Evolutionary conservation across 1,284 basidiomycete species (phyloP).

Genomic region (Abortiporus biennis): DNA sequence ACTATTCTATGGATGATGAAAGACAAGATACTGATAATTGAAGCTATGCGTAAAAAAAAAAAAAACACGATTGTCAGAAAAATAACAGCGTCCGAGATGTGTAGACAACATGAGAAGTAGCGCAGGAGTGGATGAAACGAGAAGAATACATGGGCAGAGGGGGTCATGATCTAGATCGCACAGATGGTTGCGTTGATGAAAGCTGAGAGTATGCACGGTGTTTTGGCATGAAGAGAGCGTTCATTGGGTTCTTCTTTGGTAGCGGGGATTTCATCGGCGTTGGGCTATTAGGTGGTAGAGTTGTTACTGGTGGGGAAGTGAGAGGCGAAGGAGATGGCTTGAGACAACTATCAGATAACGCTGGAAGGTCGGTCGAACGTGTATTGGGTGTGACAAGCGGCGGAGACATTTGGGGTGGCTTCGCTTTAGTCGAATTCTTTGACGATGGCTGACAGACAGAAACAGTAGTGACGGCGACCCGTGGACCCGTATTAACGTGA

Average conservation of each 20-base stretch:
- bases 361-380: too few relatives aligned
- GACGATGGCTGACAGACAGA: slow-evolving; percentile 14
- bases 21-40: too few relatives aligned
- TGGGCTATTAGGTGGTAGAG: not conserved
- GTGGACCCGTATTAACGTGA: slow-evolving; percentile 16
- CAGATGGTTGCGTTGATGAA: slow-evolving; percentile 22
- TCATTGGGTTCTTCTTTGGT: slow-evolving; percentile 57
- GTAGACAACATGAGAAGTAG: not conserved
- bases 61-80: not conserved
- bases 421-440: slow-evolving; percentile 7
- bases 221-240: slow-evolving; percentile 70
- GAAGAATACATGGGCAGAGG: not conserved
- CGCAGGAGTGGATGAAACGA: not conserved
- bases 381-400: slow-evolving; percentile 1
- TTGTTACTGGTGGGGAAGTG: too few relatives aligned
- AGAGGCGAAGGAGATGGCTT: too few relatives aligned
- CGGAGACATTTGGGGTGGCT: slow-evolving; percentile 1
- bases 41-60: not conserved
- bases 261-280: slow-evolving; percentile 12
- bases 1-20: too few relatives aligned
- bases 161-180: slow-evolving; percentile 14
- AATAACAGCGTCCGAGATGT: not conserved
- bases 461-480: slow-evolving; percentile 25
- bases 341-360: too few relatives aligned
- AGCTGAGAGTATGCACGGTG: slow-evolving; percentile 61